Evolutionary conservation across 768 basidiomycete genomes (phyloP), one percentile per base, ranked within the genome.

Genomic region (Brasilioporus rufonigricans): DNA sequence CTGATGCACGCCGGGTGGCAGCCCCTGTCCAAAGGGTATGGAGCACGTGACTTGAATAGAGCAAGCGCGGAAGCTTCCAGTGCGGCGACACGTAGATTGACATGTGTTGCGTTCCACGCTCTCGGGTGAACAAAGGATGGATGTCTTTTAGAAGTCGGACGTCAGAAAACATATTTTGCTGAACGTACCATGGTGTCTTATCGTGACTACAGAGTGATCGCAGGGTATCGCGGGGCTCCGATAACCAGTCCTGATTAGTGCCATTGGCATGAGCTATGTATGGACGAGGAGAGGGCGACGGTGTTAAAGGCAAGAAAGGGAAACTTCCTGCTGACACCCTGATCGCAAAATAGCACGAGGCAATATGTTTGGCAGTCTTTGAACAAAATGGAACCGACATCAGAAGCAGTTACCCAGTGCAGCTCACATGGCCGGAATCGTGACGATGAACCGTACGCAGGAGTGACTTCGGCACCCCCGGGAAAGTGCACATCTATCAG

Each of bases 31-130:
- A 35, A 52, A 50, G 50, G 38, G 26, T 18, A 43, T 41, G 19
- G 18, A 12, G 38, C 64, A 65, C 64, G 63, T 66, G 65, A 57
- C 43, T 13, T 43, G 51, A 38, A 71, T 59, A 70, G 33, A 66
- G 59, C 59, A 70, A 62, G 54, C 29, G 44, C 59, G 61, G 66
- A 32, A 55, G 48, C 24, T 53, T 32, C n/a, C n/a, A n/a, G n/a
- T n/a, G 64, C 69, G 61, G 52, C 32, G 35, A 45, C 64, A 66
- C 62, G 61, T 57, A 23, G 38, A 44, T 38, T 41, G 9, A 23
- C 18, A 50, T 45, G 18, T 56, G 47, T 40, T 45, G 45, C 40
- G 16, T 51, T 53, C 53, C 53, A 31, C 24, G n/a, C 43, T 47
- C 32, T 35, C n/a, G 44, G 26, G 35, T 35, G 29, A 47, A 61